A percentile compares a stretch with the other conserved stretches of the same genome.
Conservation (phyloP, 192 early-diverging fungal genomes). For the Coemansia sp. region DNA sequence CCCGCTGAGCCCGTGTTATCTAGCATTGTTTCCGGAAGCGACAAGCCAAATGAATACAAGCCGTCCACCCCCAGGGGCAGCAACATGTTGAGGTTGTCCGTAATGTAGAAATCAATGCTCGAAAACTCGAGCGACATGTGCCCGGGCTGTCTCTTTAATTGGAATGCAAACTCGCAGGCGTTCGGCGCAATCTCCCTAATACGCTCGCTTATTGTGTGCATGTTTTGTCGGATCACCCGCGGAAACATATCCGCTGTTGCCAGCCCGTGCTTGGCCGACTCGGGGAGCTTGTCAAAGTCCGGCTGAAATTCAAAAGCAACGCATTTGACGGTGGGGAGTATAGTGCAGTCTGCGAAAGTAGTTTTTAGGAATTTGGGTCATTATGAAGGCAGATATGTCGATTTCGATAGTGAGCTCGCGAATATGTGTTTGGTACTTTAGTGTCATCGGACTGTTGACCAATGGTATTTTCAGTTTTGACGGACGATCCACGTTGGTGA, state of each 20-base stretch:
- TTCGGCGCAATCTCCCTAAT: not conserved
- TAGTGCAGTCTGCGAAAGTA: no score
- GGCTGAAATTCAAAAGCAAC: not conserved
- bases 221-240: not conserved
- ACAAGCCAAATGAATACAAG: not conserved
- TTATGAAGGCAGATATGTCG: not conserved
- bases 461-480: not conserved
- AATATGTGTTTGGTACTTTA: not conserved
- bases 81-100: not conserved
- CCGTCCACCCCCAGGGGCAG: not conserved
- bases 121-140: not conserved
- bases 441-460: not conserved
- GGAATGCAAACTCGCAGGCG: not conserved
- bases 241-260: not conserved
- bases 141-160: not conserved
- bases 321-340: no score
- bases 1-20: no score
- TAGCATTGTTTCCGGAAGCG: no score
- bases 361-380: no score
- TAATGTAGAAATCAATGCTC: not conserved
- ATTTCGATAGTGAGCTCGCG: not conserved
- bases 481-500: not conserved
- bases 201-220: not conserved
- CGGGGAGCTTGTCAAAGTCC: not conserved
- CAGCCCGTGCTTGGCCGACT: not conserved